Evolutionary conservation across 2,329 filamentous ascomycete genomes (phyloP), one percentile per base, ranked within the genome.

Genomic region (Ascochyta koolunga): DNA sequence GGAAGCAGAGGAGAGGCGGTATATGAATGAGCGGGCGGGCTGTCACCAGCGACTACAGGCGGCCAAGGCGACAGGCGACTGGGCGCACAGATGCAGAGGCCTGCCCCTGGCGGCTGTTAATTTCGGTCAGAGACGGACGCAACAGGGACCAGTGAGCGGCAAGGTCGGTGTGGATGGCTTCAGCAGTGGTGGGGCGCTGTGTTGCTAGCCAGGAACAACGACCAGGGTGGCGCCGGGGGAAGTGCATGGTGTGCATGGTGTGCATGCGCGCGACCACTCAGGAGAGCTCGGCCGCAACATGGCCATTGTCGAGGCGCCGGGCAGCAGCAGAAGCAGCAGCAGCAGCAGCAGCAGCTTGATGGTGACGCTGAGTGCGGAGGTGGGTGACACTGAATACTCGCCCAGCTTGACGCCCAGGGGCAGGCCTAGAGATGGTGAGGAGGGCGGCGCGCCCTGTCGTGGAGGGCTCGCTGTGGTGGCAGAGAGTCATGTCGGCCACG

Each of bases 341-440:
- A 24, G 25, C 10, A 24, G 22, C 22, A 6, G 22, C 22, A 6
- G 22, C 90, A 41, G 29, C 42, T 21, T 27, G 25, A 37, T 90
- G 1, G 87, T 81, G 24, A 85, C 86, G 60, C 93, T 82, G 57
- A 60, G 59, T 60, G 62, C 60, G 45, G 56, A 47, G 50, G 24
- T 38, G 43, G 54, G 29, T 44, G 29, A 22, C n/a, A n/a, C n/a
- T n/a, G n/a, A n/a, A n/a, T 40, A 48, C 46, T 52, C 38, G 45
- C 41, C 40, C 39, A 48, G 22, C 33, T 36, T 38, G 56, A 50
- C 42, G 55, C 42, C 39, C 10, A 7, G 11, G 22, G 7, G 11
- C 15, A 18, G 27, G 11, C 11, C 27, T 13, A 43, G 44, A 25
- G 37, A 48, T 54, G 50, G 42, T 36, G 42, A 45, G 40, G 40